These are phyloP conservation scores for Syzygium aromaticum DNA, from an alignment of 345 rosid species.

Conservation along the genomic window DNA sequence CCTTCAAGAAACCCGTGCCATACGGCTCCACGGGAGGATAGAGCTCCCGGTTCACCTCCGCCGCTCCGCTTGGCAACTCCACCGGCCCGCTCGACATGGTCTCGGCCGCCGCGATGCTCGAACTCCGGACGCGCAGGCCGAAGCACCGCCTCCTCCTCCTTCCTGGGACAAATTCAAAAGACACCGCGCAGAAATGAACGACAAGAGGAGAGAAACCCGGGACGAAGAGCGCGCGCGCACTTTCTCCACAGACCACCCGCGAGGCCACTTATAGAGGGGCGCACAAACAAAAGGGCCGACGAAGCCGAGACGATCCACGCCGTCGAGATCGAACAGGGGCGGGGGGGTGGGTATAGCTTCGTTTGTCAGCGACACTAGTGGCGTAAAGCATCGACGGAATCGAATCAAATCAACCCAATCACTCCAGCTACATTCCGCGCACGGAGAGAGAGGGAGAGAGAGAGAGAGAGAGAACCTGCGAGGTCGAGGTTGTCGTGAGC, in stretches of 20 bases:
- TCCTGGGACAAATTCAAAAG: constrained; percentile 17
- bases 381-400: background rate
- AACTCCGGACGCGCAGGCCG: constrained; percentile 9
- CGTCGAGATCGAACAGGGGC: background rate
- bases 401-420: background rate
- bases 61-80: constrained; percentile 29
- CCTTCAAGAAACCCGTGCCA: constrained; percentile 56
- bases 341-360: background rate
- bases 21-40: constrained; percentile 69
- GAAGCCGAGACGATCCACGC: background rate
- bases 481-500: background rate
- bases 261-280: background rate
- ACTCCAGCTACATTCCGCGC: background rate
- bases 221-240: background rate
- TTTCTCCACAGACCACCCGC: background rate
- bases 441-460: background rate
- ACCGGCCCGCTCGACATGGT: constrained; percentile 15
- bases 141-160: constrained; percentile 1
- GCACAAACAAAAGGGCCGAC: background rate
- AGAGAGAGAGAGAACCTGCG: constrained; percentile 13
- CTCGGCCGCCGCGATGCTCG: constrained; percentile 26
- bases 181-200: background rate
- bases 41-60: constrained; percentile 32
- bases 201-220: background rate
- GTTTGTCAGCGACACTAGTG: background rate